Evolutionary conservation across 2,329 filamentous ascomycete species (phyloP), one percentile per base, ranked within the genome.

Genomic region (Gnomoniopsis smithogilvyi): DNA sequence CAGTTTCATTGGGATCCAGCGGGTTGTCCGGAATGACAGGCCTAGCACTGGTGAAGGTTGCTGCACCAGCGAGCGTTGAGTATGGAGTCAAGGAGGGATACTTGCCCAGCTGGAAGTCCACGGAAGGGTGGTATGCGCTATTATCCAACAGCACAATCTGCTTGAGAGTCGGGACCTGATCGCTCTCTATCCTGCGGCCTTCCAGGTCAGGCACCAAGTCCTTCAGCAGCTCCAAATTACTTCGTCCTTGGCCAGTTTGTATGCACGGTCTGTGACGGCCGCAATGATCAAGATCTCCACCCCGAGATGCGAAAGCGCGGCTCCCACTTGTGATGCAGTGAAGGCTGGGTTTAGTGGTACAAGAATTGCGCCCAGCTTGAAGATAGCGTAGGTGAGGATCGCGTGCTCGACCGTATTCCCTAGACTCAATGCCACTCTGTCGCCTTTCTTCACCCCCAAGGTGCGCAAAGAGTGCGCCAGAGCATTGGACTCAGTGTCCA

Each of bases 321-420:
- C 83, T 6, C 85, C 79, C 10, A 98, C 86, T 76, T 98, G 95
- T 6, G 78, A 73, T 3, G 85, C 80, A 65, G 92, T 96, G 78
- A 98, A 98, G 1, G 86, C 88, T 21, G 93, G 94, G 71, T 99
- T 98, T 24, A 98, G 76, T 0, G 94, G 95, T n/a, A 96, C 93
- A 63, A 98, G 78, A 53, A 98, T 85, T 24, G 91, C 94, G n/a
- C 95, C 95, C 11, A 98, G 82, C 74, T 98, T 98, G 78, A 94
- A 96, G 56, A 95, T 73, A 1, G 93, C 93, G 74, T 98, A 98
- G 6, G 89, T 94, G 21, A 95, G 81, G 52, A 88, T 87, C 3
- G 91, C 91, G 70, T 91, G 94, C 72, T 96, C 92, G 65, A 88
- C 78, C 46, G 86, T 88, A 73, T 96, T 98, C 17, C 94, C 94